Conservation (phyloP, 371 early-diverging fungal species). For the Zychaea mexicana region DNA sequence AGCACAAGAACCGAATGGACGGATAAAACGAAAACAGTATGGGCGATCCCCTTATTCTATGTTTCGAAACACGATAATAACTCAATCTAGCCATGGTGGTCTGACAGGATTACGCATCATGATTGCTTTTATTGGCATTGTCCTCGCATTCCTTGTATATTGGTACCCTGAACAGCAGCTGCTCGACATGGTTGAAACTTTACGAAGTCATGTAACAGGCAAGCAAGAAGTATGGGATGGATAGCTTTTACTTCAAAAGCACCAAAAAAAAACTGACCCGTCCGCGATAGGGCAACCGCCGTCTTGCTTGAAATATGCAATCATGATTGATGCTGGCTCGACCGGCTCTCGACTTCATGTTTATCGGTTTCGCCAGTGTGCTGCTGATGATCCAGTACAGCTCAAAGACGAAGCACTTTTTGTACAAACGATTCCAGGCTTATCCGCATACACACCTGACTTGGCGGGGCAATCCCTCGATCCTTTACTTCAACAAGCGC, state of each 20-base stretch:
- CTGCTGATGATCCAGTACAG: neutral
- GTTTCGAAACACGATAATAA: neutral
- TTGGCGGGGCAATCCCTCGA: slow-evolving; percentile 85
- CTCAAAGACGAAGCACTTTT: slow-evolving; percentile 82
- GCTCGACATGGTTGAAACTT: neutral
- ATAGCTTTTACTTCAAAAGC: neutral
- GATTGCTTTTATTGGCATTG: slow-evolving; percentile 12
- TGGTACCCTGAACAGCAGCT: slow-evolving; percentile 5
- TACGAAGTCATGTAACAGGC: neutral
- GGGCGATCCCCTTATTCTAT: neutral
- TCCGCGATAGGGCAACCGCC: neutral
- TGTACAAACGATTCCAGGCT: slow-evolving; percentile 84
- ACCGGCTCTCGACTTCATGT: slow-evolving; percentile 97
- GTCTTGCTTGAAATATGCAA: slow-evolving; percentile 51
- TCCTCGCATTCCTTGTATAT: slow-evolving; percentile 11
- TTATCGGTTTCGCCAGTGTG: slow-evolving; percentile 63
- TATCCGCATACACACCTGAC: slow-evolving; percentile 77
- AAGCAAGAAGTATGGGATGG: too few species aligned
- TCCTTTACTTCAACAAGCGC: slow-evolving; percentile 71
- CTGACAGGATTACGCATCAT: slow-evolving; percentile 5
- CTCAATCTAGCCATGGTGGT: neutral
- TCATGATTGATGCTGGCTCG: slow-evolving; percentile 96
- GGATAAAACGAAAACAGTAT: neutral
- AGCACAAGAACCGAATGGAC: too few species aligned
- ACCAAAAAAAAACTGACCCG: neutral